Base-by-base conservation (phyloP, 208 protist genomes). In the Acanthamoeba healyi region DNA sequence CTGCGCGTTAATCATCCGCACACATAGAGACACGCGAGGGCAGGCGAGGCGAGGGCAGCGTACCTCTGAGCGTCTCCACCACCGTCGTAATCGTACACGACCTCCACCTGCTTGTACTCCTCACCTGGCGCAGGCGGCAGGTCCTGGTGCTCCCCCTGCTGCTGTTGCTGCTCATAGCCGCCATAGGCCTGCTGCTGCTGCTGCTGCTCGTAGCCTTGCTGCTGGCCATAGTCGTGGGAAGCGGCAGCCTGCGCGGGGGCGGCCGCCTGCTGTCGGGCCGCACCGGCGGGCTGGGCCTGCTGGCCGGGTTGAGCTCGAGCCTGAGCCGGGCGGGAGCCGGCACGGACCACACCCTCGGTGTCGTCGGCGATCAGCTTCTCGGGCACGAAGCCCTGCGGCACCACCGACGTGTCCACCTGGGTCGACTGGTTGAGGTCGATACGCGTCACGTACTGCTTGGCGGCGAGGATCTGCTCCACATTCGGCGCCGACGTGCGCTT, bases 341-440 rank as follows among this genome's bases (percentile, higher is more conserved):
- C 22, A 38, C 67, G 36, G 10, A 38, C 26, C 15, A 79, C 32
- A 22, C 36, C 29, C 15, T 19, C 67, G 14, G 67, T 38, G 67
- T 44, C 38, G 67, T 79, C 67, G 38, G 36, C 67, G 38, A 46
- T n/a, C 1, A 79, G 67, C 36, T 46, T 44, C 67, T 79, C 67
- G 32, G 36, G 32, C n/a, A 38, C 38, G 36, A 79, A 46, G 36
- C 38, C 67, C 67, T 79, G 36, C 38, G 67, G 67, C 15, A 79
- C 67, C 19, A 44, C 67, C 36, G 36, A 22, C n/a, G 32, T n/a
- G 38, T 79, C 67, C n/a, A 79, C 38, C 36, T 79, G 67, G 36
- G 67, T 79, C n/a, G 19, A 32, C 67, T 79, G 15, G 67, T 79
- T 79, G 67, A 79, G 67, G 67, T 79, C 67, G 67, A 79, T 79